phyloP scores from a whole-genome alignment of 768 basidiomycete species.

The Trametes villosa region DNA sequence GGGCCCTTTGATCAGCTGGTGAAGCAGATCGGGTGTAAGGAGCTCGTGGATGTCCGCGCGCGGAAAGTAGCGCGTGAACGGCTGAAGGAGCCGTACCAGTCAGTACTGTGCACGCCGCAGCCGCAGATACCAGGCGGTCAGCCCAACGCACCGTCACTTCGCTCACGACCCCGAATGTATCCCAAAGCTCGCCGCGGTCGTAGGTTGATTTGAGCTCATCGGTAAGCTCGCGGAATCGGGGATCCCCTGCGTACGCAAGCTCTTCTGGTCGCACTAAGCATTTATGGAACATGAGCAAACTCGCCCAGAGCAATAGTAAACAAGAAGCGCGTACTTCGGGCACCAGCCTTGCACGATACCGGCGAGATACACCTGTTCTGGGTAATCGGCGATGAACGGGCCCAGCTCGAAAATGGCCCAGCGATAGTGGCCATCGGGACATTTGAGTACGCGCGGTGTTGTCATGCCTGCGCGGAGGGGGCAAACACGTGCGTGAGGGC shows the following conservation, averaged over 20 bases:
- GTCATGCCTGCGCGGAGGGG: slow-evolving; percentile 16
- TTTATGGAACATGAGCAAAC: slow-evolving; percentile 3
- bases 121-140: neutral
- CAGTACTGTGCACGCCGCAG: slow-evolving; percentile 2
- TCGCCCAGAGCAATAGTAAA: neutral
- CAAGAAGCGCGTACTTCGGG: slow-evolving; percentile 32
- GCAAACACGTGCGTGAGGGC: slow-evolving; percentile 13
- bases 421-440: slow-evolving; percentile 41
- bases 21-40: slow-evolving; percentile 34
- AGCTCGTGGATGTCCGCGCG: slow-evolving; percentile 39
- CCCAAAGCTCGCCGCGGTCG: no score
- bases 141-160: slow-evolving; percentile 32
- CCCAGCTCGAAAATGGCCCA: slow-evolving; percentile 37
- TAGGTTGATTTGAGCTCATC: no score
- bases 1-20: no score
- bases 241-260: neutral
- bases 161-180: slow-evolving; percentile 28
- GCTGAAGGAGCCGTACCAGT: slow-evolving; percentile 23
- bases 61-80: slow-evolving; percentile 39
- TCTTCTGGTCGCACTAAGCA: no score
- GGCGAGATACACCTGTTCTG: no score
- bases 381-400: slow-evolving; percentile 44
- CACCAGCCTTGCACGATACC: slow-evolving; percentile 37
- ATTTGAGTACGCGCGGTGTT: slow-evolving; percentile 29
- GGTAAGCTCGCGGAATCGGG: no score